Percentiles rank a stretch among this genome's conserved stretches.
These are phyloP conservation scores for Fonsecaea nubica DNA, from an alignment of 2,329 filamentous ascomycete species.

Conservation along the genomic window DNA sequence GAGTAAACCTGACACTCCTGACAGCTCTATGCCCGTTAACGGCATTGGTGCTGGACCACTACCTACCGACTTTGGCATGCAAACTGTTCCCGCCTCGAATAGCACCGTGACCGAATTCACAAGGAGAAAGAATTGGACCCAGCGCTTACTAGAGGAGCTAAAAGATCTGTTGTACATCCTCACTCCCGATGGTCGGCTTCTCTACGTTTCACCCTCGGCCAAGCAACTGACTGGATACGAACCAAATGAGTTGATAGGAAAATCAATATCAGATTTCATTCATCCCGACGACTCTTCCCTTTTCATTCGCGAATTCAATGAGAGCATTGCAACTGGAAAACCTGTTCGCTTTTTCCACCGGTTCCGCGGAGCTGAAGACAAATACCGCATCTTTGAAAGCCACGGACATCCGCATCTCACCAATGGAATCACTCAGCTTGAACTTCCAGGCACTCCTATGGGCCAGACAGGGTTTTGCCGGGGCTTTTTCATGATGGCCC, in stretches of 20 bases:
- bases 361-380: conserved; percentile 74
- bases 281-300: conserved; percentile 84
- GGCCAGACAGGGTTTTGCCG: conserved; percentile 76
- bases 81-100: conserved; percentile 45
- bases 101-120: conserved; percentile 71
- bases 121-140: conserved; percentile 78
- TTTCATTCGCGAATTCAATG: conserved; percentile 86
- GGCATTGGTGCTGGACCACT: conserved; percentile 62
- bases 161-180: conserved; percentile 88
- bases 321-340: conserved; percentile 82
- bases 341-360: conserved; percentile 85
- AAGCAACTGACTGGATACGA: conserved; percentile 77
- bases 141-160: conserved; percentile 86
- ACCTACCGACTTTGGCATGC: conserved; percentile 60
- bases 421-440: conserved; percentile 58
- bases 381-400: conserved; percentile 84
- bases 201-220: conserved; percentile 83
- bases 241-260: conserved; percentile 72
- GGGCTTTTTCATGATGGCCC: conserved; percentile 91
- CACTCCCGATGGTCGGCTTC: conserved; percentile 80
- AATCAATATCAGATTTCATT: conserved; percentile 79
- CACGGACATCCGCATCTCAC: conserved; percentile 90
- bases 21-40: conserved; percentile 43
- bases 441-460: conserved; percentile 62
- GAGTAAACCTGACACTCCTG: conserved; percentile 23